Base-by-base conservation (phyloP, 2,329 filamentous ascomycete genomes). In the Orbilia javanica region DNA sequence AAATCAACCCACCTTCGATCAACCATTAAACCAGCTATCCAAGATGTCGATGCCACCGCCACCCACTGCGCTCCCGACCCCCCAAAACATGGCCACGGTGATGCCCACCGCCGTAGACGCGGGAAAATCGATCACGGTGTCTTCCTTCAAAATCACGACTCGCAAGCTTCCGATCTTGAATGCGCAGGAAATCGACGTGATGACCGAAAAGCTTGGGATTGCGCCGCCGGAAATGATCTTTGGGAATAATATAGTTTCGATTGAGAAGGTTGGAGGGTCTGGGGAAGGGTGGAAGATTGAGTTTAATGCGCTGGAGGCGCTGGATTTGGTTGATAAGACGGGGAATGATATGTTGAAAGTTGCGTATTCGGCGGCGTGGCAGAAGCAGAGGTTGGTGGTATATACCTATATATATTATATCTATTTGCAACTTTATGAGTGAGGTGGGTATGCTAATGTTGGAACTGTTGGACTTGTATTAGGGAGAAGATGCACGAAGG, bases 221-320 rank as follows among this genome's bases (percentile, higher is more conserved):
- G 90, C 95, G 18, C 90, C 95, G 46, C 96, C 96, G 7, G 96
- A 99, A 86, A 99, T 99, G 96, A 99, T 99, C 80, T 99, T 99
- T 83, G 96, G 96, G 79, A 94, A 99, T 86, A 99, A 99, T 84
- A 86, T 92, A 73, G 90, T 97, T 46, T 86, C 89, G 5, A 88
- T 99, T 77, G 87, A 90, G 66, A 93, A 98, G 85, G 79, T 86
- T n/a, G 87, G 88, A 20, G 90, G 88, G n/a, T 89, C 90, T 2
- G 39, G 31, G 5, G 39, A 29, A 5, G n/a, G 6, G 52, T 99
- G 94, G 93, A 86, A 87, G 52, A 87, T 98, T 79, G 86, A 88
- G 66, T 99, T 98, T 87, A 91, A 91, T 83, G 92, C 96, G 22
- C 92, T 90, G 81, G 93, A 95, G 83, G 96, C 95, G 25, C 88